Evolutionary conservation across 2,329 filamentous ascomycete species (phyloP), one percentile per base, ranked within the genome.

Genomic region (Colletotrichum tropicicola): DNA sequence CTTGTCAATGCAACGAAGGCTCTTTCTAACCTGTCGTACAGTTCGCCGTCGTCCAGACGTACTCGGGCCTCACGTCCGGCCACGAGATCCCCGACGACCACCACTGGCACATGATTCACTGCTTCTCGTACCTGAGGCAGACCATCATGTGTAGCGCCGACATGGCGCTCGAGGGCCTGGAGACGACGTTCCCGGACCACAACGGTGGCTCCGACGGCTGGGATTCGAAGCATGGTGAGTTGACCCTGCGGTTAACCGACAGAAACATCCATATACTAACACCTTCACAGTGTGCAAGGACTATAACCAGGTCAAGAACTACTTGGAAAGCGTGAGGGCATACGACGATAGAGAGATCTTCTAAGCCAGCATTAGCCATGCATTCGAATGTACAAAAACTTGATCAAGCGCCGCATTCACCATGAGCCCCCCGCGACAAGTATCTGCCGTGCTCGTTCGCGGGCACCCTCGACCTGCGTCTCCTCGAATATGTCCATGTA

Each of bases 61-160:
- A 81, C 72, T 80, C 79, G 0, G 79, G 78, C 21, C 71, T 82
- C 49, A 77, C 73, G 48, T 74, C 78, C 3, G 74, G 75, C 61
- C 75, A 78, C 65, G 68, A 74, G 45, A 73, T 82, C 37, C 79
- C 79, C 17, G 74, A 78, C 23, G 80, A 82, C 66, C 78, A 81
- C 70, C 78, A 82, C 71, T 81, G 66, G 78, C 81, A 83, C 71
- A 80, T 83, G 75, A 78, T 80, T 56, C 81, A 83, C 73, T 83
- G 81, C 74, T 81, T 83, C 70, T 78, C 80, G 68, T 83, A 83
- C 70, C 77, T 83, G 72, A 74, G 81, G 10, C 79, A 83, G 70
- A 79, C 79, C 39, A 79, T 83, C 64, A 78, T 82, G 75, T 83
- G 81, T 71, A 77, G 73, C 27, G 78, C 79, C 54, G 81, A 83